Percentiles rank a stretch among this genome's conserved stretches.
Evolutionary conservation across 768 basidiomycete genomes (phyloP).

Genomic region (Imleria badia): DNA sequence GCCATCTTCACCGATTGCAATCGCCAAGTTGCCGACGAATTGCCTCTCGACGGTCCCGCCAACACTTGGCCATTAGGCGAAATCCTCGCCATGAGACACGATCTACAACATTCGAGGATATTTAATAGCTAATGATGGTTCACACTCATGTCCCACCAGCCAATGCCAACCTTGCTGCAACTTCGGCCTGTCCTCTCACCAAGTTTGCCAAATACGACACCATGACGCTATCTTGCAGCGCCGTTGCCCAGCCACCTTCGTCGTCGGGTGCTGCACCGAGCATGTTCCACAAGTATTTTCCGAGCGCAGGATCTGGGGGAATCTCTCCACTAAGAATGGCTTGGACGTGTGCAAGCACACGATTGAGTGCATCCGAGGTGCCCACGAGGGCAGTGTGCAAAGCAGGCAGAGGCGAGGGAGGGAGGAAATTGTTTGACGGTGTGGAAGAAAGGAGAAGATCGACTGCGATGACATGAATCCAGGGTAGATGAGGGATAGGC

Average conservation of each 20-base stretch:
- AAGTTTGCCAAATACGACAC: conserved; percentile 93
- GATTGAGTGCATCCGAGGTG: conserved; percentile 78
- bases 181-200: conserved; percentile 90
- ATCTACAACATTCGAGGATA: conserved; percentile 92
- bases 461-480: conserved; percentile 45
- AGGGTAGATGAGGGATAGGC: neutral
- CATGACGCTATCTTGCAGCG: conserved; percentile 91
- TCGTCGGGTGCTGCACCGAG: conserved; percentile 71
- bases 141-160: conserved; percentile 40
- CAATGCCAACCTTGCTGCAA: conserved; percentile 83
- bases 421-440: conserved; percentile 34
- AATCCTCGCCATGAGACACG: conserved; percentile 85
- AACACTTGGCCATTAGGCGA: conserved; percentile 98
- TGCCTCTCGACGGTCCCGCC: conserved; percentile 58
- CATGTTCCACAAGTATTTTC: conserved; percentile 89
- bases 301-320: conserved; percentile 80
- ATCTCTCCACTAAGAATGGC: conserved; percentile 76
- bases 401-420: conserved; percentile 60
- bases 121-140: conserved; percentile 67
- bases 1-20: conserved; percentile 33
- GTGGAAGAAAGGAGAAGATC: conserved; percentile 69
- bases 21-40: conserved; percentile 13
- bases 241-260: conserved; percentile 71
- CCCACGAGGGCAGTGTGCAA: conserved; percentile 51
- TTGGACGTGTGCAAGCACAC: conserved; percentile 82